phyloP scores from a whole-genome alignment of 306 rosid species.

The Herpetospermum pedunculosum region DNA sequence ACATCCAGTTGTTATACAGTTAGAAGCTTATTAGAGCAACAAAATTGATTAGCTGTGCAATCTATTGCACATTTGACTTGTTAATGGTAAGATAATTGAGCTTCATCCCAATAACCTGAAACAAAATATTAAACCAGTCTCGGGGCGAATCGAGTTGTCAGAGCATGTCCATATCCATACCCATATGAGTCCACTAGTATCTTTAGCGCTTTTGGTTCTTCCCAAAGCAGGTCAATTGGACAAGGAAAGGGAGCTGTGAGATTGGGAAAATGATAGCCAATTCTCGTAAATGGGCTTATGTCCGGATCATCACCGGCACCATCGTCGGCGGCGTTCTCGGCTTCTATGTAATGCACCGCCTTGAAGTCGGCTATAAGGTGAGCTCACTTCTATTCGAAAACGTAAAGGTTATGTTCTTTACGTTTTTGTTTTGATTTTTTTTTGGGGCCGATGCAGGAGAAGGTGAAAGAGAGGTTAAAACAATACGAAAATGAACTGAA shows the following conservation, averaged over 20 bases:
- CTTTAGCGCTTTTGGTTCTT: background rate
- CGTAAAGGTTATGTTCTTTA: background rate
- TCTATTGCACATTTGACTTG: no score
- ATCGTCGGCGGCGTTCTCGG: constrained; percentile 63
- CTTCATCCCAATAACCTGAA: no score
- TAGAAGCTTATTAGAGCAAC: background rate
- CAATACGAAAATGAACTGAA: constrained; percentile 52
- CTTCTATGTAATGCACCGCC: constrained; percentile 80
- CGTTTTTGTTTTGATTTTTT: background rate
- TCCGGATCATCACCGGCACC: constrained; percentile 63
- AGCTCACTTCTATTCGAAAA: background rate
- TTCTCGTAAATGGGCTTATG: constrained; percentile 58
- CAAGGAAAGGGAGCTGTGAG: background rate
- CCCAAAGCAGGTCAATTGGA: background rate
- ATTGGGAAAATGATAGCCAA: constrained; percentile 19
- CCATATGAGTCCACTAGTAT: background rate
- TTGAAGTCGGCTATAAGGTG: constrained; percentile 66
- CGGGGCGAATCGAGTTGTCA: no score
- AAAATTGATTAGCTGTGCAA: background rate
- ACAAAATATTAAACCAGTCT: no score
- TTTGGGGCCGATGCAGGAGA: constrained; percentile 34
- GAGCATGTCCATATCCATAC: background rate
- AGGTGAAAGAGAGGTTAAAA: constrained; percentile 53
- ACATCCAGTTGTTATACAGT: no score
- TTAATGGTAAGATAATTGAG: no score